Evolutionary conservation across 257 asterid species (phyloP).

Genomic region (Hygrophila difformis): DNA sequence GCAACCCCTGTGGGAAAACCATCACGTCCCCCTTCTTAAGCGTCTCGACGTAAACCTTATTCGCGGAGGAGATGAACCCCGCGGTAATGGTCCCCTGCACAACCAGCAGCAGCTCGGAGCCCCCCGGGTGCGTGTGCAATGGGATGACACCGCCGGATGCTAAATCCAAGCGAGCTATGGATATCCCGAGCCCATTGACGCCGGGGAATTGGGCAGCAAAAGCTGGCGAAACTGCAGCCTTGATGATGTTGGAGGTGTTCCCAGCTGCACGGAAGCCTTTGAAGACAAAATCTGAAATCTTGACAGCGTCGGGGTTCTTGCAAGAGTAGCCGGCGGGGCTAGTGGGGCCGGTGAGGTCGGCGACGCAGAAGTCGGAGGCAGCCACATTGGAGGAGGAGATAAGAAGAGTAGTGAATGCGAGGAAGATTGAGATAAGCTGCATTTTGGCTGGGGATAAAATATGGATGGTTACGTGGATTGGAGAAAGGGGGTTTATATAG

Average conservation of each 20-base stretch:
- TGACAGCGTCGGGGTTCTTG: constrained; percentile 45
- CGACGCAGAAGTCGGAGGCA: constrained; percentile 69
- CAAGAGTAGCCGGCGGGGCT: constrained; percentile 63
- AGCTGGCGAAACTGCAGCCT: constrained; percentile 57
- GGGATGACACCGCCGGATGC: constrained; percentile 59
- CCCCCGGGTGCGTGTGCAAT: constrained; percentile 78
- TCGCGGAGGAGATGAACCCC: constrained; percentile 52
- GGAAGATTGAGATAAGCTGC: constrained; percentile 26
- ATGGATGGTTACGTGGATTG: neutral
- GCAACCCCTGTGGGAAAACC: constrained; percentile 58
- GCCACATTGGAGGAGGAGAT: constrained; percentile 28
- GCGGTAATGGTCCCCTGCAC: constrained; percentile 34
- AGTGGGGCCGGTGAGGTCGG: constrained; percentile 33
- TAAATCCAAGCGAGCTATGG: constrained; percentile 56
- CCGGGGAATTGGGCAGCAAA: constrained; percentile 69
- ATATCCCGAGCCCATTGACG: constrained; percentile 64
- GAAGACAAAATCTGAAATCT: constrained; percentile 40
- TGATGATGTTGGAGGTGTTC: constrained; percentile 62
- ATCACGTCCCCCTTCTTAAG: constrained; percentile 53
- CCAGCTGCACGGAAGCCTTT: constrained; percentile 41
- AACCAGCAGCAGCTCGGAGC: constrained; percentile 44
- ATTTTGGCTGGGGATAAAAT: constrained; percentile 10
- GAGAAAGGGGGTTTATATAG: constrained; percentile 19
- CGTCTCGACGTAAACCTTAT: constrained; percentile 40
- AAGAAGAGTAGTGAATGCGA: constrained; percentile 22